phyloP scores from a whole-genome alignment of 2,329 filamentous ascomycete species.

The Neurospora sp. region DNA sequence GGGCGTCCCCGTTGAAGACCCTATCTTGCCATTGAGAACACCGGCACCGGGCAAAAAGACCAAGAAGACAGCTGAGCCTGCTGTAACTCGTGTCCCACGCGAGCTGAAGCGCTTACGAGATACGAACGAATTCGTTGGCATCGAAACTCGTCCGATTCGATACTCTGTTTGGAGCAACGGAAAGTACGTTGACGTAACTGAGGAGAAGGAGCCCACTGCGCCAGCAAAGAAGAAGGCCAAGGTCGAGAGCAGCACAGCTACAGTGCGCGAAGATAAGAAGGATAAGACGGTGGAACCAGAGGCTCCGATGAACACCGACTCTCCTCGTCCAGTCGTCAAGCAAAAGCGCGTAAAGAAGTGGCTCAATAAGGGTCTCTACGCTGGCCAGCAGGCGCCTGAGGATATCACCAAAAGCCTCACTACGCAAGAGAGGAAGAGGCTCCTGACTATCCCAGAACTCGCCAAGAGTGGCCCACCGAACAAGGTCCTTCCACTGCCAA shows the following conservation, averaged over 20 bases:
- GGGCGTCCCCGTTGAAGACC: conserved; percentile 29
- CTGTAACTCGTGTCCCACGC: conserved; percentile 38
- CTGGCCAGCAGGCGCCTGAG: conserved; percentile 58
- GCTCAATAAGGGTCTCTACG: conserved; percentile 74
- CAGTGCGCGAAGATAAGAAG: conserved; percentile 16
- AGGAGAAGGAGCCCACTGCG: conserved; percentile 29
- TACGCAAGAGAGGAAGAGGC: conserved; percentile 39
- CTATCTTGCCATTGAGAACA: conserved; percentile 12
- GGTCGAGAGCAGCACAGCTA: conserved; percentile 17
- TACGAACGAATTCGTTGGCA: conserved; percentile 51
- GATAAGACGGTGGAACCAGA: conserved; percentile 23
- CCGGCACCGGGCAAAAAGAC: conserved; percentile 48
- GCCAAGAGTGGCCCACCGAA: conserved; percentile 39
- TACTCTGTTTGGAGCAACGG: conserved; percentile 57
- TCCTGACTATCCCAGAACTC: conserved; percentile 38
- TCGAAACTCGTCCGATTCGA: conserved; percentile 47
- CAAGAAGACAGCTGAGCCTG: conserved; percentile 42
- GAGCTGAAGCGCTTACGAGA: conserved; percentile 52
- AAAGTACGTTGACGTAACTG: conserved; percentile 41
- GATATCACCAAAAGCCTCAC: conserved; percentile 41
- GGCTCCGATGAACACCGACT: conserved; percentile 10
- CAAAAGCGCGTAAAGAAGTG: conserved; percentile 58
- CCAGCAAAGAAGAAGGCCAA: conserved; percentile 27
- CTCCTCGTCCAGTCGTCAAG: conserved; percentile 24
- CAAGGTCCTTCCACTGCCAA: conserved; percentile 60